Conservation (phyloP, 1,284 basidiomycete genomes). For the Ganoderma meredithae region DNA sequence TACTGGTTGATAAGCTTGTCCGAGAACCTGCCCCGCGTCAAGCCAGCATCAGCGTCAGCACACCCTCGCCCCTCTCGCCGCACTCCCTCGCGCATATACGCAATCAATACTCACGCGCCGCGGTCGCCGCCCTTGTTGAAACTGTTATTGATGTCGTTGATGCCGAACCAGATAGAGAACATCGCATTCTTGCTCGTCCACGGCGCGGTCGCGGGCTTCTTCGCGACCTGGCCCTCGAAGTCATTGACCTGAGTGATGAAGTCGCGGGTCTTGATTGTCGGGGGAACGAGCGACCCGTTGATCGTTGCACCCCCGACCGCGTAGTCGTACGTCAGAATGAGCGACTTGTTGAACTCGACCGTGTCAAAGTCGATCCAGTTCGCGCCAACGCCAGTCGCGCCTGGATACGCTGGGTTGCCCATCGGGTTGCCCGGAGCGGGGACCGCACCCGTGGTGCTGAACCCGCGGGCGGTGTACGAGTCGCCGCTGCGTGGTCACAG, state of each 20-base stretch:
- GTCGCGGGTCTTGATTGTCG: slow-evolving; percentile 52
- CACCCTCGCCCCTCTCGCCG: too few relatives aligned
- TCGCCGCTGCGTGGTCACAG: slow-evolving; percentile 51
- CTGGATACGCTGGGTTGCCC: slow-evolving; percentile 66
- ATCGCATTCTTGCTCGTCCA: slow-evolving; percentile 61
- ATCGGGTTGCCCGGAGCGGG: slow-evolving; percentile 58
- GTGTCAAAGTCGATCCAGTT: slow-evolving; percentile 66
- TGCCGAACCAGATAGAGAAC: slow-evolving; percentile 68
- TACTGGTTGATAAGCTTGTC: slow-evolving; percentile 57
- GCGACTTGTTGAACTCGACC: slow-evolving; percentile 56
- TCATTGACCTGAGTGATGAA: slow-evolving; percentile 63
- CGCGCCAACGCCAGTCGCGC: slow-evolving; percentile 56
- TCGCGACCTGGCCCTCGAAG: slow-evolving; percentile 49
- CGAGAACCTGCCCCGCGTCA: slow-evolving; percentile 48
- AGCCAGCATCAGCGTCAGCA: too few relatives aligned
- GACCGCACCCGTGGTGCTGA: slow-evolving; percentile 48
- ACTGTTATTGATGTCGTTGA: slow-evolving; percentile 67
- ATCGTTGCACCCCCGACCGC: slow-evolving; percentile 69
- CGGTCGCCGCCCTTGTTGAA: slow-evolving; percentile 55
- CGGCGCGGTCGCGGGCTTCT: slow-evolving; percentile 53
- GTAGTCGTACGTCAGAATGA: slow-evolving; percentile 64
- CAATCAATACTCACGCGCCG: slow-evolving; percentile 48
- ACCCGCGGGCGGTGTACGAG: slow-evolving; percentile 65
- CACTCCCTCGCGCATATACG: background rate
- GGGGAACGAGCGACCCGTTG: slow-evolving; percentile 56